These are phyloP conservation scores for Tillandsia leiboldiana DNA, from an alignment of 176 grass and related monocot species.

Conservation along the genomic window DNA sequence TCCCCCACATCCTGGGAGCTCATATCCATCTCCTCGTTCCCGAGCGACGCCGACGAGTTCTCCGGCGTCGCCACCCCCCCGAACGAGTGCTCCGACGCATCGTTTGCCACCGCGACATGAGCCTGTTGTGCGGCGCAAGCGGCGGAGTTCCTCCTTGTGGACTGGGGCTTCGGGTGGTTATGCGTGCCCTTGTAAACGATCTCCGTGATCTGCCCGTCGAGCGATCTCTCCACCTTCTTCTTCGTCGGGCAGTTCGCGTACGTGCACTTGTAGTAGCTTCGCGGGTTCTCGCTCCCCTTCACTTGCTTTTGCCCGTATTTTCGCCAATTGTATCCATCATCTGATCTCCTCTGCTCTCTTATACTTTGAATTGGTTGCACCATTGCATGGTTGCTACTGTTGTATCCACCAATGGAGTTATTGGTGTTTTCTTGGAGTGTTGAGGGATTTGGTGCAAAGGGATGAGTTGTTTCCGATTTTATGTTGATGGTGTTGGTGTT, in stretches of 20 bases:
- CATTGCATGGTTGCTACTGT: constrained; percentile 1
- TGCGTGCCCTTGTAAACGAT: constrained; percentile 35
- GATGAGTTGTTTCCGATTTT: neutral
- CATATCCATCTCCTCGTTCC: constrained; percentile 28
- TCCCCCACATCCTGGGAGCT: constrained; percentile 21
- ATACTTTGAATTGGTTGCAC: constrained; percentile 8
- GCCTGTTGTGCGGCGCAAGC: constrained; percentile 7
- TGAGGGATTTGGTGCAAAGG: neutral
- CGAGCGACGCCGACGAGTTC: constrained; percentile 24
- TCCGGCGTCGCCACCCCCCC: constrained; percentile 13
- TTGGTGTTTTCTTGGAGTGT: neutral
- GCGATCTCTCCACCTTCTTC: constrained; percentile 36
- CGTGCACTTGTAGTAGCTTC: constrained; percentile 40
- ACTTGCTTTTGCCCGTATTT: constrained; percentile 43
- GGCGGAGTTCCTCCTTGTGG: constrained; percentile 24
- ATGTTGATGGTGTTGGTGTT: constrained; percentile 4
- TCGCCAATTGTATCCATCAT: constrained; percentile 36
- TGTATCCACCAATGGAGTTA: neutral
- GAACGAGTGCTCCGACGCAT: neutral
- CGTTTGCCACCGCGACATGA: constrained; percentile 10
- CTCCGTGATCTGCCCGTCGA: constrained; percentile 28
- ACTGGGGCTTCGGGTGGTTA: constrained; percentile 34
- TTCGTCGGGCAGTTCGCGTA: constrained; percentile 26
- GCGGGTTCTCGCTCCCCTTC: constrained; percentile 39
- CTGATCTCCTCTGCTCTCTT: constrained; percentile 12